Evolutionary conservation across 768 basidiomycete genomes (phyloP).

Genomic region (Mycena epipterygia): DNA sequence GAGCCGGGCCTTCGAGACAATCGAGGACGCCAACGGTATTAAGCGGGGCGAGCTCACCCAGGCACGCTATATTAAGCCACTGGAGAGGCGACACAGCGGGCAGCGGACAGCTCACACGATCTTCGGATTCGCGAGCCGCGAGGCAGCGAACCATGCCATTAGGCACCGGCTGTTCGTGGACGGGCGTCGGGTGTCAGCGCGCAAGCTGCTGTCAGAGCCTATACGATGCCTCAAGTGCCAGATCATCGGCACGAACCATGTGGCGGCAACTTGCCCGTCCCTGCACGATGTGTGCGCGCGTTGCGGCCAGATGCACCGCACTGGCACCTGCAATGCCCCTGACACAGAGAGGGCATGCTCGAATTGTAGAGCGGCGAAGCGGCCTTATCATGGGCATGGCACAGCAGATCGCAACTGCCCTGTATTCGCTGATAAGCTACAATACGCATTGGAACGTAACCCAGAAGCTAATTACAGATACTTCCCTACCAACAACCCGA

Average conservation of each 20-base stretch:
- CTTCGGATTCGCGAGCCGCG: slow-evolving; percentile 30
- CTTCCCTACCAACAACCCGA: slow-evolving; percentile 26
- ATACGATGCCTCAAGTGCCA: slow-evolving; percentile 37
- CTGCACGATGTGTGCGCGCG: slow-evolving; percentile 27
- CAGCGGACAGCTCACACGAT: slow-evolving; percentile 44
- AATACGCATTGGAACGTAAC: slow-evolving; percentile 19
- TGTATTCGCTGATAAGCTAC: slow-evolving; percentile 17
- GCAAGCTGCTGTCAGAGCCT: slow-evolving; percentile 35
- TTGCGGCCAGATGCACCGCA: slow-evolving; percentile 38
- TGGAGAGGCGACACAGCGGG: neutral
- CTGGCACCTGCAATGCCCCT: slow-evolving; percentile 26
- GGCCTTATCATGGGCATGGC: slow-evolving; percentile 38
- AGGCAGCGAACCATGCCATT: slow-evolving; percentile 33
- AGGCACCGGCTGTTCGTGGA: slow-evolving; percentile 28
- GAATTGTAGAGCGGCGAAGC: slow-evolving; percentile 37
- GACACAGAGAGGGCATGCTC: slow-evolving; percentile 33
- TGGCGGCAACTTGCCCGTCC: slow-evolving; percentile 33
- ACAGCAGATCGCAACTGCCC: slow-evolving; percentile 44
- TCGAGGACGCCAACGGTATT: slow-evolving; percentile 37
- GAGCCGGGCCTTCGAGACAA: neutral
- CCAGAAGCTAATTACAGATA: slow-evolving; percentile 36
- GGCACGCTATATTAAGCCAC: slow-evolving; percentile 46
- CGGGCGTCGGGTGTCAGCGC: slow-evolving; percentile 26
- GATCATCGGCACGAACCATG: slow-evolving; percentile 20
- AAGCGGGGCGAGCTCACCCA: slow-evolving; percentile 1